Base-by-base conservation (phyloP, 2,329 filamentous ascomycete genomes). In the Scorias spongiosa region DNA sequence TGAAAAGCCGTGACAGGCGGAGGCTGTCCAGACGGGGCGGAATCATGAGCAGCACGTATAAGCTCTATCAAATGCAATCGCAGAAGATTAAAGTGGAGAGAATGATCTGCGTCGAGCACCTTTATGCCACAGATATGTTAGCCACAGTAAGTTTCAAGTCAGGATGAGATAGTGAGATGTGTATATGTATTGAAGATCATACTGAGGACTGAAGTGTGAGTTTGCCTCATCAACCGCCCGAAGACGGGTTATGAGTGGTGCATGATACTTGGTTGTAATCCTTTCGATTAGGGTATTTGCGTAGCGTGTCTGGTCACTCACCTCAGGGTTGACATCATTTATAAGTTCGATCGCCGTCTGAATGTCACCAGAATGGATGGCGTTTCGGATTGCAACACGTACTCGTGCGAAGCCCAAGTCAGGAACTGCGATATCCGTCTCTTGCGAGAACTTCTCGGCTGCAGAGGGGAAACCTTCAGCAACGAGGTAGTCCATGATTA, bases 221-320 rank as follows among this genome's bases (percentile, higher is more conserved):
- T 77, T 70, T 80, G 79, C 78, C 75, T 96, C 89, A 93, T 93
- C 91, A 91, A 77, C 67, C 76, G 52, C 80, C 78, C 77, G 72
- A 71, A 76, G 51, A 42, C 79, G 78, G 74, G 72, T 77, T 96
- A 91, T 86, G 91, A 87, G 91, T 98, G 91, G 91, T 98, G 91
- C 91, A 98, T 98, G 89, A 93, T 79, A 88, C 73, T 74, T 75
- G 38, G 6, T 72, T 84, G 72, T 94, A 94, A 98, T 98, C 91
- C 91, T 88, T 66, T 75, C 73, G 76, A 68, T 44, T 29, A n/a
- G 37, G 44, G 39, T 47, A 53, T 48, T 39, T 42, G 49, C 40
- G 42, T 26, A 26, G 20, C 4, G 20, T 26, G 3, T 7, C 3
- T 26, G 20, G 7, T 26, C 26, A 63, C 84, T 66, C 79, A 98